Evolutionary conservation across 495 filamentous ascomycete genomes (phyloP), one percentile per base, ranked within the genome.

Genomic region (Polyplosphaeria fusca): DNA sequence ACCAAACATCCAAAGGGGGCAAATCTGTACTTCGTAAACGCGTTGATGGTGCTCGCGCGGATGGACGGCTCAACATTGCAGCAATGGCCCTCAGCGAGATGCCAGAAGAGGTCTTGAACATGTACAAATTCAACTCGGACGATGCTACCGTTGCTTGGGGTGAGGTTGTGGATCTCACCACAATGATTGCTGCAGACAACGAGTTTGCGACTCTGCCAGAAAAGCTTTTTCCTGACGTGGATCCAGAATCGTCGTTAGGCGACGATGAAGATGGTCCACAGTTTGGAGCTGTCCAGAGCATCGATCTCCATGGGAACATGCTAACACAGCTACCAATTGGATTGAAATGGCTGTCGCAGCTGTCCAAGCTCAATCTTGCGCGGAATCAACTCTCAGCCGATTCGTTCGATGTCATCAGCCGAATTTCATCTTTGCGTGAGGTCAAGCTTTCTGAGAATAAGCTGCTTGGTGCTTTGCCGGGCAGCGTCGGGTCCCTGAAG

Each of bases 151-250:
- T 80, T 18, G 79, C 86, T 39, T 98, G 93, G 93, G 91, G 90
- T 25, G 92, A 97, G 71, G 86, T 86, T 49, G 91, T 99, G 13
- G 94, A 97, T 68, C 74, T 99, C n/a, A 84, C 85, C 7, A 84
- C 86, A 50, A 82, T 99, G 44, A 82, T 91, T 60, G 91, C 87
- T 27, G 91, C 93, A 12, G 91, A 96, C 67, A 97, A 99, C 67
- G 90, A 96, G 66, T 67, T 99, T 51, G 80, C 86, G 62, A 73
- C 77, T 28, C 77, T 99, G 24, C 73, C 79, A 16, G 87, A 92
- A 39, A 68, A 76, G 0, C 73, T 89, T 12, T 94, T 95, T 67
- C 91, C 91, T 0, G 88, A 94, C 58, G 72, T 79, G 22, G 80
- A 85, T 52, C 71, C 59, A 16, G 52, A 66, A 13, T 39, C 47